These are phyloP conservation scores for Amylocystis lapponica DNA, from an alignment of 768 basidiomycete species.

Conservation along the genomic window DNA sequence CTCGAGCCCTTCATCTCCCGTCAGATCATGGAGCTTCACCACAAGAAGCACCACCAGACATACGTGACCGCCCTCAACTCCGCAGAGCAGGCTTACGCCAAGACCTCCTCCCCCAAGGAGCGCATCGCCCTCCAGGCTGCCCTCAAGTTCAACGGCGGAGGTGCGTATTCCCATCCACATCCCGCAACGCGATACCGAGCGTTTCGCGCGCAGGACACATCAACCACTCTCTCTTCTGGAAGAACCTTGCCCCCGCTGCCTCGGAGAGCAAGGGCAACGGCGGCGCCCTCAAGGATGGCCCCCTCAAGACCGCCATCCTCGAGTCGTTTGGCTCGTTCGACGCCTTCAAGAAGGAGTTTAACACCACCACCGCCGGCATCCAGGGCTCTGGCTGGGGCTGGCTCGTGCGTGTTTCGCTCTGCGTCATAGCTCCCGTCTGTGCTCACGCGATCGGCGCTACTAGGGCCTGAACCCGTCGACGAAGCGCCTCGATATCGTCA, in stretches of 20 bases:
- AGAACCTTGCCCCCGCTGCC: constrained; percentile 72
- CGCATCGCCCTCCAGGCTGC: constrained; percentile 86
- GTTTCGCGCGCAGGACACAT: constrained; percentile 65
- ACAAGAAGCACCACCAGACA: constrained; percentile 93
- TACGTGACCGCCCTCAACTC: constrained; percentile 92
- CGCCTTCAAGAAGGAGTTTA: constrained; percentile 72
- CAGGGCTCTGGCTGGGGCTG: constrained; percentile 97
- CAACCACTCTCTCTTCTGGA: constrained; percentile 97
- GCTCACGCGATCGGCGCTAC: background rate
- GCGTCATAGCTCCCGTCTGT: background rate
- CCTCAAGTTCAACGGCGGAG: constrained; percentile 95
- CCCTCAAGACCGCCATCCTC: constrained; percentile 61
- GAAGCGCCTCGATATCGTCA: constrained; percentile 77
- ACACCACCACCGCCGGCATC: constrained; percentile 76
- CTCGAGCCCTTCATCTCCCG: constrained; percentile 91
- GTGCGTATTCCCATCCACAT: constrained; percentile 34
- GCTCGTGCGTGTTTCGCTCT: constrained; percentile 56
- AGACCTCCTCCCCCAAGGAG: constrained; percentile 63
- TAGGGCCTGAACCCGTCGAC: constrained; percentile 66
- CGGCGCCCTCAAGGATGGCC: constrained; percentile 53
- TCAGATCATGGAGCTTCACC: constrained; percentile 94
- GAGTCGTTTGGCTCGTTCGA: constrained; percentile 67
- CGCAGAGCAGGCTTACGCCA: constrained; percentile 73
- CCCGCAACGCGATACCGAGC: background rate
- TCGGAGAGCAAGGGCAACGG: constrained; percentile 51